Evolutionary conservation across 495 filamentous ascomycete species (phyloP), one percentile per base, ranked within the genome.

Genomic region (Tricharina praecox): DNA sequence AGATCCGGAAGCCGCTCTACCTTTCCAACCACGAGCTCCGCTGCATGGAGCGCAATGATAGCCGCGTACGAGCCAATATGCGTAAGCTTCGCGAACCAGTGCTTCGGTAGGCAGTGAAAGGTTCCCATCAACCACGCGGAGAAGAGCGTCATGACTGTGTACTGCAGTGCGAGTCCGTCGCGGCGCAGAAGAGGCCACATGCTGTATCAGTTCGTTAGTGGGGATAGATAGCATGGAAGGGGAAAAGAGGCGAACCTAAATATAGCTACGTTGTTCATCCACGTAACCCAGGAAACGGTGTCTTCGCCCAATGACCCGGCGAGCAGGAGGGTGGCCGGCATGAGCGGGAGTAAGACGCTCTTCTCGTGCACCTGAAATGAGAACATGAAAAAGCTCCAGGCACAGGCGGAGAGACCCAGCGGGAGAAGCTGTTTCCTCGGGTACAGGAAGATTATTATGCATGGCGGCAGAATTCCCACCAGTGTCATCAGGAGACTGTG

Each of bases 281-380:
- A 93, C 5, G 84, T 84, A 5, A 96, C 75, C 90, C 90, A 97
- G 4, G 84, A 75, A 16, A 92, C 76, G 16, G 71, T 76, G 30
- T 78, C 74, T 50, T 78, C 80, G 44, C 73, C 73, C 21, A 96
- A 67, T 0, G 85, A 85, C 3, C 79, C 76, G 13, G 81, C 81
- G 16, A 96, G 72, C 3, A 94, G 67, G 7, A 94, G 66, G 0
- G 86, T 94, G 78, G 88, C 90, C 0, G 90, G 90, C 50, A 94
- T 74, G 20, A 96, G 68, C 2, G 90, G 90, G 0, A 97, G 73
- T 3, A 97, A 68, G 0, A 93, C 84, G 53, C 83, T 92, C 67
- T 97, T 97, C 64, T 97, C 90, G 62, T 97, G 90, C 0, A 97
- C 90, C 53, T 97, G 90, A 65, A 93, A 97, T 45, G 82, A 87